phyloP scores from a whole-genome alignment of 2,329 filamentous ascomycete genomes.

The Aureobasidium melanogenum region DNA sequence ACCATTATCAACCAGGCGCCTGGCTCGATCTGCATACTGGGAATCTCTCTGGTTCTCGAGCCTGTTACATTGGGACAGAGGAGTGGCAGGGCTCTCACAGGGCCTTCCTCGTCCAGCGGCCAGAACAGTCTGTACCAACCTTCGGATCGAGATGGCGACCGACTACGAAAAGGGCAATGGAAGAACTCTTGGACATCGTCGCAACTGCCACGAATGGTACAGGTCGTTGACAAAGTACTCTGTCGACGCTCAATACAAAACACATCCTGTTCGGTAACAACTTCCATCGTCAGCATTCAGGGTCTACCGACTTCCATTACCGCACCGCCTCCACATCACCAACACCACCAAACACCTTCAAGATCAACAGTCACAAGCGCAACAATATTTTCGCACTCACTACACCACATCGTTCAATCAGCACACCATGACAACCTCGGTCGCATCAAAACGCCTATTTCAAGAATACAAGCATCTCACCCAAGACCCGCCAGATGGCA shows the following conservation, averaged over 20 bases:
- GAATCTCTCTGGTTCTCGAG: too few species aligned
- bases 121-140: too few species aligned
- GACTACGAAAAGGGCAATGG: too few species aligned
- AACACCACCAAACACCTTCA: neutral
- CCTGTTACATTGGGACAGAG: too few species aligned
- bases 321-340: neutral
- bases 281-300: neutral
- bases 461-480: slow-evolving; percentile 93
- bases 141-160: too few species aligned
- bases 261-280: neutral
- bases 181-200: too few species aligned
- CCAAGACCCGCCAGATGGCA: slow-evolving; percentile 92
- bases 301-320: neutral
- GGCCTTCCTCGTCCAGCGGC: too few species aligned
- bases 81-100: too few species aligned
- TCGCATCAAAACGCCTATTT: slow-evolving; percentile 70
- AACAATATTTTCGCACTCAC: neutral
- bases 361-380: neutral
- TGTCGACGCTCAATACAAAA: neutral
- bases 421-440: slow-evolving; percentile 27
- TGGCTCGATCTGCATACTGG: too few species aligned
- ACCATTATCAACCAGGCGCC: too few species aligned
- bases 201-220: neutral
- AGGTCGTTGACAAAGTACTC: neutral
- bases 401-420: too few species aligned